Evolutionary conservation across 2,329 filamentous ascomycete species (phyloP), one percentile per base, ranked within the genome.

Genomic region (Curvularia eragrostidis): DNA sequence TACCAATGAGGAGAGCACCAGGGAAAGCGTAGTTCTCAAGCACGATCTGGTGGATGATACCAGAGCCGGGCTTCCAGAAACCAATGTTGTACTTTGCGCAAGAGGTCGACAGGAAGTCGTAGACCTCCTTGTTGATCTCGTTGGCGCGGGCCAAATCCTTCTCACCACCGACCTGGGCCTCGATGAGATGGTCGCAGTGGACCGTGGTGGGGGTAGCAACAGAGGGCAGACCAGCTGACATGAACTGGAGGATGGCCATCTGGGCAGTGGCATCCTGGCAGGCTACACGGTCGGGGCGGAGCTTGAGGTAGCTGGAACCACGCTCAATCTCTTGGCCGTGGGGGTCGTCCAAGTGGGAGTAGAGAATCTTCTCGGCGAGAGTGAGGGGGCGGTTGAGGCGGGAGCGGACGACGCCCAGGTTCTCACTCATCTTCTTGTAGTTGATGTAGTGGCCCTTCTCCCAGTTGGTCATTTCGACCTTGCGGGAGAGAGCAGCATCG

Each of bases 21-120:
- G 95, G 95, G 89, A 98, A 98, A 79, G 93, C 93, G 80, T 98
- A 98, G 86, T 98, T 98, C 84, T 99, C 95, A 58, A 98, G 87
- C 64, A 98, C 82, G 76, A 98, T 98, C 85, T 98, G 95, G 84
- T 99, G 95, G 73, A 99, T 99, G 79, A 98, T 99, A 86, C 95
- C 95, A 78, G 94, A 97, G 72, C 95, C 95, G 66, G 95, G 95
- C 80, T 87, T 92, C 95, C 95, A 99, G 89, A 98, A 98, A 84
- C 95, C 95, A 79, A 98, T 98, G 86, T 98, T 94, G 86, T 98
- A 99, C 85, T 98, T 99, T 76, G 93, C 93, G 79, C 94, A 98
- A 67, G 94, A 91, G 64, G 89, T 89, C 62, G 93, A 87, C 77
- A 99, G 83, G 86, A 99, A 99, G 82, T 98, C 91, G 83, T 98